These are phyloP conservation scores for Kappamyces sp. DNA, from an alignment of 192 early-diverging fungal genomes.

Conservation along the genomic window DNA sequence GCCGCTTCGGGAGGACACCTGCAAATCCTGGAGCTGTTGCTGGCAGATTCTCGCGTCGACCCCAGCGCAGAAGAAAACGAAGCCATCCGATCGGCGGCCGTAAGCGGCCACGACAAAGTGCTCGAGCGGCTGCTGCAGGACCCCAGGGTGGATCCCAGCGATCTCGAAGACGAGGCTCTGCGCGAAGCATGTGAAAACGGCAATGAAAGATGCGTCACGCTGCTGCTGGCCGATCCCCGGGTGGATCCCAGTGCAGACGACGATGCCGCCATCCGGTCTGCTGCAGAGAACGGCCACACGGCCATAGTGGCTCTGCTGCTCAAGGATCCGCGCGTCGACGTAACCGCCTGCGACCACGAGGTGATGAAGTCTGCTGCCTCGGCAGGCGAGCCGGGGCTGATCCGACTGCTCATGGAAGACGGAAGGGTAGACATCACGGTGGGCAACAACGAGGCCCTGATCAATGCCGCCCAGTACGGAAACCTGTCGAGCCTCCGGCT, in stretches of 20 bases:
- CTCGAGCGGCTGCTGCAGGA: slow-evolving; percentile 4
- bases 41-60: slow-evolving; percentile 14
- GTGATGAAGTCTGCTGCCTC: not conserved
- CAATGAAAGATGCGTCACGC: slow-evolving; percentile 10
- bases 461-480: not conserved
- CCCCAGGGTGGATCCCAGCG: slow-evolving; percentile 17
- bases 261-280: not conserved
- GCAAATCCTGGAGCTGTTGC: slow-evolving; percentile 18
- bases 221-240: slow-evolving; percentile 13
- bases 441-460: not conserved
- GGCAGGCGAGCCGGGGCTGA: not conserved
- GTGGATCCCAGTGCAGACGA: slow-evolving; percentile 18
- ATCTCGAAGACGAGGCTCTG: slow-evolving; percentile 5
- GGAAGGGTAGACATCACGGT: not conserved
- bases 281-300: slow-evolving; percentile 8
- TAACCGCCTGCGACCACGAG: not conserved
- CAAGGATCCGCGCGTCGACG: not conserved
- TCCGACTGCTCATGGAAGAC: not conserved
- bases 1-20: slow-evolving; percentile 14
- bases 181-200: slow-evolving; percentile 5
- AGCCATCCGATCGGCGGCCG: slow-evolving; percentile 10
- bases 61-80: slow-evolving; percentile 11
- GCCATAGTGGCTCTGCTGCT: slow-evolving; percentile 9
- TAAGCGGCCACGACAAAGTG: not conserved
- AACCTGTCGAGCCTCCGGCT: not conserved